phyloP scores from a whole-genome alignment of 169 alveolate genomes.

The Plasmodium vinckei region DNA sequence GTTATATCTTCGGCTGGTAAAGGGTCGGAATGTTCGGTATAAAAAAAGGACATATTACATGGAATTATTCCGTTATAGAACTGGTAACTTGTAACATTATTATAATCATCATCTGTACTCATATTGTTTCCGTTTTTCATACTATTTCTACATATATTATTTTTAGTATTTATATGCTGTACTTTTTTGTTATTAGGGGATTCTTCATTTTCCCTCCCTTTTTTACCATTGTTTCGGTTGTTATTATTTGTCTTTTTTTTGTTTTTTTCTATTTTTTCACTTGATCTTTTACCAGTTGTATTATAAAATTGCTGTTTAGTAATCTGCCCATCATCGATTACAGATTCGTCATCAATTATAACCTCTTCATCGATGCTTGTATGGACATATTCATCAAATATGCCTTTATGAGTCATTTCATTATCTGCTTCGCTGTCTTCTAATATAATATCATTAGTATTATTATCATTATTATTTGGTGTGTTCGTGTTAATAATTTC shows the following conservation, averaged over 20 bases:
- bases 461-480: neutral
- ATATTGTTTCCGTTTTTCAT: conserved; percentile 3
- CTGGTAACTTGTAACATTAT: neutral
- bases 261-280: conserved; percentile 1
- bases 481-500: conserved; percentile 12
- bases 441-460: conserved; percentile 7
- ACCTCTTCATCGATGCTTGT: conserved; percentile 21
- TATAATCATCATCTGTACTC: neutral
- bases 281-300: neutral
- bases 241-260: neutral
- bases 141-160: neutral
- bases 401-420: neutral
- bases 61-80: conserved; percentile 26
- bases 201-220: neutral
- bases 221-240: neutral
- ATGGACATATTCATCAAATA: conserved; percentile 1
- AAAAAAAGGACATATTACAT: conserved; percentile 67
- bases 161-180: too few relatives aligned
- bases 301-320: neutral
- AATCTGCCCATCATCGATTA: neutral
- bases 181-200: too few relatives aligned
- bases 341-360: neutral
- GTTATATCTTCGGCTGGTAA: conserved; percentile 14
- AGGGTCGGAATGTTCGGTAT: conserved; percentile 10
- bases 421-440: neutral